Evolutionary conservation across 1,284 basidiomycete genomes (phyloP).

Genomic region (Tylopilus orsonianus): DNA sequence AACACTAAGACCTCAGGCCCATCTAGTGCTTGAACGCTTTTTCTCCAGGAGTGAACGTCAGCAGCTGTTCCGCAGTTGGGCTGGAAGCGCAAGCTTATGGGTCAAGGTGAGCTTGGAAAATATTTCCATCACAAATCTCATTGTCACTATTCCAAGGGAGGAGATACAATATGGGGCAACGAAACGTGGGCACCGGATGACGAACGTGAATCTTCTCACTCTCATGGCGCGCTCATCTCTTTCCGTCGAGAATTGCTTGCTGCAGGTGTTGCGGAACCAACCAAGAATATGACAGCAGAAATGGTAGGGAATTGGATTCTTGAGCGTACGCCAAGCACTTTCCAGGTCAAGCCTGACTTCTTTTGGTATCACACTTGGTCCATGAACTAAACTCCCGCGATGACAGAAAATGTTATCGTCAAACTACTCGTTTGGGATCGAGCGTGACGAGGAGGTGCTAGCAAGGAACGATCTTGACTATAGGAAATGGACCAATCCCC

Average conservation of each 20-base stretch:
- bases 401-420: conserved; percentile 80
- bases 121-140: conserved; percentile 1
- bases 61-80: conserved; percentile 92
- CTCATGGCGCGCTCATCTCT: conserved; percentile 81
- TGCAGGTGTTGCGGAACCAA: conserved; percentile 21
- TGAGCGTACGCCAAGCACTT: conserved; percentile 80
- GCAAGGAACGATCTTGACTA: conserved; percentile 70
- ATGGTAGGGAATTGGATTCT: conserved; percentile 82
- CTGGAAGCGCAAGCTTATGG: conserved; percentile 92
- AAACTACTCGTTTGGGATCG: conserved; percentile 95
- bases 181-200: conserved; percentile 77
- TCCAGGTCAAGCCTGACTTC: conserved; percentile 55
- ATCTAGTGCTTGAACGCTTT: conserved; percentile 74
- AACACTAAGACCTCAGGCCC: neutral
- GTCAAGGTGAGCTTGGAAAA: conserved; percentile 58
- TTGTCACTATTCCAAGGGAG: conserved; percentile 57
- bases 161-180: conserved; percentile 90
- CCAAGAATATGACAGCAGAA: conserved; percentile 77
- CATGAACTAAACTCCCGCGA: conserved; percentile 1
- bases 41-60: conserved; percentile 91
- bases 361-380: neutral
- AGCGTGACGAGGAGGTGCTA: conserved; percentile 69
- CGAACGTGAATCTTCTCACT: conserved; percentile 55
- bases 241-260: conserved; percentile 51
- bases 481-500: conserved; percentile 92